phyloP scores from a whole-genome alignment of 2,329 filamentous ascomycete species.

The Phialemoniopsis sp. region DNA sequence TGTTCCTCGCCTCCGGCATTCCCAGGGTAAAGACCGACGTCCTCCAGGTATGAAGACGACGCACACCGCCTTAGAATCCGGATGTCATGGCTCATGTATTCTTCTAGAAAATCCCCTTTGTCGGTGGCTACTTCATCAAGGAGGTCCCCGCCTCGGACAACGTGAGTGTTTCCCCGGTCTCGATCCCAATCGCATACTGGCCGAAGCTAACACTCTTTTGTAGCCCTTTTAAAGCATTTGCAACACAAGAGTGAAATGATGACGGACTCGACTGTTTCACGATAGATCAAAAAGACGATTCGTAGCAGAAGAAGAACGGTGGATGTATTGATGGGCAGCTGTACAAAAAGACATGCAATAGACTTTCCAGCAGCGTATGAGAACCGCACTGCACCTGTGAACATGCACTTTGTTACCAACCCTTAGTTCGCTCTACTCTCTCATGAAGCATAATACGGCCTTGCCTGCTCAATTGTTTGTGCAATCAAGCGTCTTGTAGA shows the following conservation, averaged over 20 bases:
- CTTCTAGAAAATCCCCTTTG: constrained; percentile 54
- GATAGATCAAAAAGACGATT: too few species aligned
- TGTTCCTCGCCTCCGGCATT: constrained; percentile 59
- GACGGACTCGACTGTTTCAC: background rate
- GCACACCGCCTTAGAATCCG: too few species aligned
- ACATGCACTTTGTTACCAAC: too few species aligned
- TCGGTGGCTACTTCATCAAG: constrained; percentile 47
- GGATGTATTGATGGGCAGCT: constrained; percentile 2
- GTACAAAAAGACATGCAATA: constrained; percentile 1
- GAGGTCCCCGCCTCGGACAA: constrained; percentile 58
- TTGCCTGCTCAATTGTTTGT: too few species aligned
- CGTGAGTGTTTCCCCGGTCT: constrained; percentile 50
- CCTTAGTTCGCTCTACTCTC: too few species aligned
- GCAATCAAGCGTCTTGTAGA: too few species aligned
- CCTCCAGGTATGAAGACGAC: constrained; percentile 40
- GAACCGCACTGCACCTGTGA: too few species aligned
- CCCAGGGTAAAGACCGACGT: constrained; percentile 57
- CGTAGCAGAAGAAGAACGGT: too few species aligned
- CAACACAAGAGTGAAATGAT: background rate
- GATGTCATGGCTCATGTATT: too few species aligned
- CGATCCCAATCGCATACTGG: too few species aligned
- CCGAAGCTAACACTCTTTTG: constrained; percentile 1
- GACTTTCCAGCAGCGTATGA: background rate
- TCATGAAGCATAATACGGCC: too few species aligned
- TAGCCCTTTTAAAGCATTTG: constrained; percentile 17